Evolutionary conservation across 2,329 filamentous ascomycete genomes (phyloP).

Genomic region (Fusarium decemcellulare): DNA sequence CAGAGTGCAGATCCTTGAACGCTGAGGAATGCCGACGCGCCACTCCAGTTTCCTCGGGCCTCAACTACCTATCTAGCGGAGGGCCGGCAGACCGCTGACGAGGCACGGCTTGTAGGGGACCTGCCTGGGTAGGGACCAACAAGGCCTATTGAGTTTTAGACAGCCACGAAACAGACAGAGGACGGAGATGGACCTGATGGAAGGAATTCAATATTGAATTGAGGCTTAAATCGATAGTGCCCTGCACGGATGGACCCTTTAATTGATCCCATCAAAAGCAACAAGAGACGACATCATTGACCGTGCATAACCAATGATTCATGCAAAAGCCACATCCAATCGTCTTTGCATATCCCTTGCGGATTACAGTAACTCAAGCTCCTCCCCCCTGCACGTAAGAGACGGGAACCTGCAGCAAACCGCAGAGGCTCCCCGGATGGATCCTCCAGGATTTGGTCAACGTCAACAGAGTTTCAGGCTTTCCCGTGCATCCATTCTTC

Average conservation of each 20-base stretch:
- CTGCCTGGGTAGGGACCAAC: too few relatives aligned
- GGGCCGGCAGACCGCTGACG: not conserved
- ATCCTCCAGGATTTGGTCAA: constrained; percentile 14
- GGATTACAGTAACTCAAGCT: constrained; percentile 23
- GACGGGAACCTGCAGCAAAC: constrained; percentile 39
- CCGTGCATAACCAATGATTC: too few relatives aligned
- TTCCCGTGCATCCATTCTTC: constrained; percentile 26
- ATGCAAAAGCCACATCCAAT: too few relatives aligned
- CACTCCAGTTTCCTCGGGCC: constrained; percentile 28
- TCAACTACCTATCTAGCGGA: not conserved
- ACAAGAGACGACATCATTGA: too few relatives aligned
- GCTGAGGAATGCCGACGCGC: constrained; percentile 36
- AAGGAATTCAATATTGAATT: constrained; percentile 8
- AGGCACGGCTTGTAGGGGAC: too few relatives aligned
- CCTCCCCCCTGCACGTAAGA: constrained; percentile 14
- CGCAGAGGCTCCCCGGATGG: constrained; percentile 7
- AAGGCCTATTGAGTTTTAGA: too few relatives aligned
- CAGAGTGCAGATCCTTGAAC: constrained; percentile 34
- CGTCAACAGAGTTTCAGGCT: constrained; percentile 24
- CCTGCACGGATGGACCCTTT: constrained; percentile 8
- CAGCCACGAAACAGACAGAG: too few relatives aligned
- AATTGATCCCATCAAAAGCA: too few relatives aligned
- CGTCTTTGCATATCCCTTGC: constrained; percentile 1
- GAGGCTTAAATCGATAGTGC: not conserved
- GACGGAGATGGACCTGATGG: not conserved